A percentile compares a stretch with the other conserved stretches of the same genome.
Evolutionary conservation across 2,329 filamentous ascomycete species (phyloP).

Genomic region (Fusarium poae): DNA sequence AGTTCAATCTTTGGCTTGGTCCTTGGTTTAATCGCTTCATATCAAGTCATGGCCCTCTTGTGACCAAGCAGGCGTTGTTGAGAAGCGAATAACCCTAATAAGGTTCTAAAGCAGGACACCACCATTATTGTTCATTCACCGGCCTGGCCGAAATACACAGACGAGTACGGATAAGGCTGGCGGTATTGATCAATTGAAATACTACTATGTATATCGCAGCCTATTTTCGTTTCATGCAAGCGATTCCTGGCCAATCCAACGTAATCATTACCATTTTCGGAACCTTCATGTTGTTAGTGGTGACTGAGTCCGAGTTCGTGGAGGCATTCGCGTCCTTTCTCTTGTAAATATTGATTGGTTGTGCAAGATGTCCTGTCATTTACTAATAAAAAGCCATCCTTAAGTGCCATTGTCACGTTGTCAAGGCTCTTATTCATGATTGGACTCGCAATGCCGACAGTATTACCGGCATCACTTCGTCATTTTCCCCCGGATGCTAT

Average conservation of each 20-base stretch:
- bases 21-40: constrained; percentile 34
- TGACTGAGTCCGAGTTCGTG: constrained; percentile 35
- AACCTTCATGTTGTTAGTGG: constrained; percentile 36
- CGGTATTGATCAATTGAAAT: constrained; percentile 19
- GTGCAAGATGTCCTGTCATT: constrained; percentile 31
- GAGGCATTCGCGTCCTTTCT: constrained; percentile 42
- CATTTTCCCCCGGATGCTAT: constrained; percentile 30
- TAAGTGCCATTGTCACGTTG: constrained; percentile 47
- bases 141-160: constrained; percentile 28
- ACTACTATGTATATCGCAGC: constrained; percentile 19
- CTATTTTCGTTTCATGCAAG: constrained; percentile 21
- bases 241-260: constrained; percentile 31
- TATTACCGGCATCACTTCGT: constrained; percentile 35
- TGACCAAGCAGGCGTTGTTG: constrained; percentile 16
- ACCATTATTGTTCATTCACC: constrained; percentile 16
- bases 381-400: constrained; percentile 24
- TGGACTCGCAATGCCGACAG: constrained; percentile 43
- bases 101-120: constrained; percentile 36
- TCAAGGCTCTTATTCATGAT: constrained; percentile 39
- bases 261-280: constrained; percentile 32
- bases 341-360: constrained; percentile 20
- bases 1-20: constrained; percentile 30
- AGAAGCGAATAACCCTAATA: constrained; percentile 38
- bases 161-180: not conserved
- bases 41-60: constrained; percentile 27